These are phyloP conservation scores for Fusarium tupiense DNA, from an alignment of 2,329 filamentous ascomycete species.

Conservation along the genomic window DNA sequence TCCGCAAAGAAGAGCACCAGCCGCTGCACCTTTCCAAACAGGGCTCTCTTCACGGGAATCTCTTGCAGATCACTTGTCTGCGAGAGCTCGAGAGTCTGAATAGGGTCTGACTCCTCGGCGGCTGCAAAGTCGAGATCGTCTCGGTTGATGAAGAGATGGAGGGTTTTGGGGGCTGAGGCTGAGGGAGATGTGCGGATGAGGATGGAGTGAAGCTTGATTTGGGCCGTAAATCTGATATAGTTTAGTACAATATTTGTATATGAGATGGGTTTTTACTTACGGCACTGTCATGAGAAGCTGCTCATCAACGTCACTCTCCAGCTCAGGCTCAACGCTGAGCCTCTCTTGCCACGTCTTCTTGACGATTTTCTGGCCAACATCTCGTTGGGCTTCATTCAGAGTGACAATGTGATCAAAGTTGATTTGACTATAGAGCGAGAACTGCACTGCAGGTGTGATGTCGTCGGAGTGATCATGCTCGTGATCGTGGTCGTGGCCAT, in stretches of 20 bases:
- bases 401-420: constrained; percentile 87
- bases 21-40: constrained; percentile 86
- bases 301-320: constrained; percentile 89
- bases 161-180: constrained; percentile 77
- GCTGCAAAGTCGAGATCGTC: constrained; percentile 86
- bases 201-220: constrained; percentile 91
- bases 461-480: constrained; percentile 92
- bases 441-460: constrained; percentile 89
- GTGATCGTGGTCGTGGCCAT: constrained; percentile 65
- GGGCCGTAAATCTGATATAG: constrained; percentile 80
- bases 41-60: constrained; percentile 84
- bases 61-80: constrained; percentile 87
- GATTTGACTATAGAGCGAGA: constrained; percentile 90
- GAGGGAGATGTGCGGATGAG: constrained; percentile 82
- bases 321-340: constrained; percentile 74
- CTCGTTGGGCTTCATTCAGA: constrained; percentile 79
- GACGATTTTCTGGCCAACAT: constrained; percentile 77
- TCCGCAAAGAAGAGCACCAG: constrained; percentile 90
- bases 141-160: constrained; percentile 89
- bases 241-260: neutral
- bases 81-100: constrained; percentile 80
- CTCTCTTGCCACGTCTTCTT: constrained; percentile 93
- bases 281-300: constrained; percentile 93
- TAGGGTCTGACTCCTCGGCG: constrained; percentile 74
- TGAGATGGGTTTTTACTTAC: constrained; percentile 61